phyloP scores from a whole-genome alignment of 108 stramenopile genomes.

The Skeletonema grethae region DNA sequence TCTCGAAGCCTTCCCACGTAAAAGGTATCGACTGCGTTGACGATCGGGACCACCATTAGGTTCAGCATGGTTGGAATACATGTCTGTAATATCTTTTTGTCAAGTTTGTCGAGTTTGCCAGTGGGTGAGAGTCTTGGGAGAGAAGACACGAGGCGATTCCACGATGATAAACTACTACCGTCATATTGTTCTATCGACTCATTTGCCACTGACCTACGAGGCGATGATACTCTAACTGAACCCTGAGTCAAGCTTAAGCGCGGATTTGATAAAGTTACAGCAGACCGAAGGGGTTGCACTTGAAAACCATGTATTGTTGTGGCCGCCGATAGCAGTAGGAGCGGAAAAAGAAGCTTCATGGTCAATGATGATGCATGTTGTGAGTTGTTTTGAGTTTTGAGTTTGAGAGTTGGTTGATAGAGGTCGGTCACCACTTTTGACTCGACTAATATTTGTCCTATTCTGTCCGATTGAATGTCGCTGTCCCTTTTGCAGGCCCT shows the following conservation, averaged over 20 bases:
- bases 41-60: constrained; percentile 73
- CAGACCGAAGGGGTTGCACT: neutral
- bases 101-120: constrained; percentile 37
- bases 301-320: too few relatives aligned
- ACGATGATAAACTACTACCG: constrained; percentile 36
- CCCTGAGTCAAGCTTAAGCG: neutral
- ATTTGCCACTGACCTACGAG: neutral
- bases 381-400: too few relatives aligned
- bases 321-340: neutral
- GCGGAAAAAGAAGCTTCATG: constrained; percentile 1
- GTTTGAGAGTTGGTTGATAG: too few relatives aligned
- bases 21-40: constrained; percentile 82
- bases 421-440: too few relatives aligned
- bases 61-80: constrained; percentile 75
- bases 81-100: constrained; percentile 57
- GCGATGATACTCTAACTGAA: neutral
- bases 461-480: too few relatives aligned
- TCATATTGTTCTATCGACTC: constrained; percentile 4
- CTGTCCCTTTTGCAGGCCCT: too few relatives aligned
- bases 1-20: constrained; percentile 76
- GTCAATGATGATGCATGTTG: neutral
- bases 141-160: constrained; percentile 28
- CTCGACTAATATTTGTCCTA: too few relatives aligned
- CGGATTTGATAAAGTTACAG: neutral
- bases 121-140: constrained; percentile 17